phyloP scores from a whole-genome alignment of 306 rosid species.

The Pterocarpus santalinus region DNA sequence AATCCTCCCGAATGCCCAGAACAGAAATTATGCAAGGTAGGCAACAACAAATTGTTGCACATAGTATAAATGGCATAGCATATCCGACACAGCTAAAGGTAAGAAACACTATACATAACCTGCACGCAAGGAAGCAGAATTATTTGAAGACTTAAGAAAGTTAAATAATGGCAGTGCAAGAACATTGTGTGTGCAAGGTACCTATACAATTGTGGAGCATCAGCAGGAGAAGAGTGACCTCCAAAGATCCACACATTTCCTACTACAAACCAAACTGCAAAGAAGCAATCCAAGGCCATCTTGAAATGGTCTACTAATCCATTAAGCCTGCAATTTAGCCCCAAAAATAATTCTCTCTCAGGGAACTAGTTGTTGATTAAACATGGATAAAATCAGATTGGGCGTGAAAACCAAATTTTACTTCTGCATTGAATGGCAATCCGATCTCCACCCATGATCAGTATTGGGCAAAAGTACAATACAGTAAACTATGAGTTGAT shows the following conservation, averaged over 20 bases:
- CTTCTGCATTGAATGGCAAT: too few relatives aligned
- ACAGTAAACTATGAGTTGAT: too few relatives aligned
- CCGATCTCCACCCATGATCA: too few relatives aligned
- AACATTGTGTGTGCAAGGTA: slow-evolving; percentile 40
- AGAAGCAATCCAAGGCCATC: slow-evolving; percentile 83
- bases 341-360: slow-evolving; percentile 24
- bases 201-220: slow-evolving; percentile 86
- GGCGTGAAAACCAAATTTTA: too few relatives aligned
- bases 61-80: slow-evolving; percentile 86
- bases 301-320: slow-evolving; percentile 80
- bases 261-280: slow-evolving; percentile 89
- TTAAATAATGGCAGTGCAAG: slow-evolving; percentile 3
- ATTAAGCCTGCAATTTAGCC: slow-evolving; percentile 61
- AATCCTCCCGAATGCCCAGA: slow-evolving; percentile 67
- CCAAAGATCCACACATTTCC: slow-evolving; percentile 89
- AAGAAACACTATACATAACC: slow-evolving; percentile 88
- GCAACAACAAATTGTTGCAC: slow-evolving; percentile 87
- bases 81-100: slow-evolving; percentile 87
- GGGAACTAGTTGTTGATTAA: not conserved
- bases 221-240: slow-evolving; percentile 74
- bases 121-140: slow-evolving; percentile 46
- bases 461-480: too few relatives aligned
- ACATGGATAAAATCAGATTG: not conserved
- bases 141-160: slow-evolving; percentile 30
- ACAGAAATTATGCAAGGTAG: slow-evolving; percentile 82